These are phyloP conservation scores for Pogostemon cablin DNA, from an alignment of 257 asterid genomes.

Conservation along the genomic window DNA sequence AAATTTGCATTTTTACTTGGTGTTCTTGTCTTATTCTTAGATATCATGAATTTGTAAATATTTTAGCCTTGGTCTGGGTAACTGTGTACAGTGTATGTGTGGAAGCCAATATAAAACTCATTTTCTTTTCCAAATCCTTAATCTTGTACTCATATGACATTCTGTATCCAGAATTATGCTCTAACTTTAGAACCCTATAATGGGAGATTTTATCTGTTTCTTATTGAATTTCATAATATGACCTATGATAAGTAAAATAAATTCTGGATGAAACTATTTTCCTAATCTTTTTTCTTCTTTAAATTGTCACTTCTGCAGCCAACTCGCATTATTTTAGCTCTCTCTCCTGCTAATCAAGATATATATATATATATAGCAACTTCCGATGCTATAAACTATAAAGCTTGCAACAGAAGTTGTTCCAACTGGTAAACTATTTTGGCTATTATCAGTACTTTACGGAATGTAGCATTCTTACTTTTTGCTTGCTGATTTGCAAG, in stretches of 20 bases:
- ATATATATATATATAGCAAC: slow-evolving; percentile 72
- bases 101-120: neutral
- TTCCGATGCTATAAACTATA: slow-evolving; percentile 94
- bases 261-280: neutral
- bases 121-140: slow-evolving; percentile 5
- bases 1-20: too few species aligned
- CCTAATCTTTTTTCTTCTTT: slow-evolving; percentile 1
- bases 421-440: slow-evolving; percentile 60
- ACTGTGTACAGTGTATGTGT: neutral
- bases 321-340: slow-evolving; percentile 90
- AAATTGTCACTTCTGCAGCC: slow-evolving; percentile 51
- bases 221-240: neutral
- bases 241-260: neutral
- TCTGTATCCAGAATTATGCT: slow-evolving; percentile 14
- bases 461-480: neutral
- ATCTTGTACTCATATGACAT: slow-evolving; percentile 26
- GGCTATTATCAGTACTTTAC: slow-evolving; percentile 7
- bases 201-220: slow-evolving; percentile 11
- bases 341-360: slow-evolving; percentile 98
- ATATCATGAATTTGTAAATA: too few species aligned
- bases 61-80: too few species aligned
- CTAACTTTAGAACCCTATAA: slow-evolving; percentile 4
- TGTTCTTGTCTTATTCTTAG: too few species aligned
- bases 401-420: slow-evolving; percentile 96
- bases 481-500: neutral